Evolutionary conservation across 495 filamentous ascomycete genomes (phyloP), one percentile per base, ranked within the genome.

Genomic region (Jackrogersella multiformis): DNA sequence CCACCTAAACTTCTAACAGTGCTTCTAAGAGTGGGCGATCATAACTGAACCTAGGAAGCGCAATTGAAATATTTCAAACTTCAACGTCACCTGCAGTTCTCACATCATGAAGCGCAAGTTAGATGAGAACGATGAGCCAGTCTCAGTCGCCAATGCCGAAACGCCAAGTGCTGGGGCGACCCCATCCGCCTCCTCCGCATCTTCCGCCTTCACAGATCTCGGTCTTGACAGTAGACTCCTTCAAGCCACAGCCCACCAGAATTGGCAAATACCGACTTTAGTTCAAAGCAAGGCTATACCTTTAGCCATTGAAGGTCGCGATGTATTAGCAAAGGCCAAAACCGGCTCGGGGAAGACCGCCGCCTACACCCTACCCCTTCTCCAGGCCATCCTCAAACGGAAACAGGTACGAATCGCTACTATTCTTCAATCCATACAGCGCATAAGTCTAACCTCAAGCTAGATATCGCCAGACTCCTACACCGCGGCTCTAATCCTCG

Each of bases 311-410:
- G 88, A 92, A 60, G 95, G 95, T 15, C 90, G 90, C 72, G 94
- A 97, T 84, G 89, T 99, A 57, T 78, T 98, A 42, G 92, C 92
- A 52, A 91, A 92, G 67, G 90, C 94, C 39, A 95, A 93, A 77
- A 97, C 94, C 16, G 94, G 94, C 24, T 95, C 93, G 16, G 94
- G 95, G 45, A 99, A 99, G 80, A 99, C 95, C 4, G 91, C 92
- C n/a, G 95, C 95, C 52, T 99, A 99, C 77, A 82, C 97, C n/a
- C 84, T 98, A 23, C 95, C 95, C 1, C 84, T 97, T 36, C 78
- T 98, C 36, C 89, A 96, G 66, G 81, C 83, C 20, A 91, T 97
- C 53, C 82, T 99, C 9, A 88, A 87, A 69, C 85, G 84, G 53
- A 97, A 97, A 80, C 73, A 81, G 69, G 90, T 90, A 74, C 54